Evolutionary conservation across 257 asterid species (phyloP), one percentile per base, ranked within the genome.

Genomic region (Rubia yunnanensis): DNA sequence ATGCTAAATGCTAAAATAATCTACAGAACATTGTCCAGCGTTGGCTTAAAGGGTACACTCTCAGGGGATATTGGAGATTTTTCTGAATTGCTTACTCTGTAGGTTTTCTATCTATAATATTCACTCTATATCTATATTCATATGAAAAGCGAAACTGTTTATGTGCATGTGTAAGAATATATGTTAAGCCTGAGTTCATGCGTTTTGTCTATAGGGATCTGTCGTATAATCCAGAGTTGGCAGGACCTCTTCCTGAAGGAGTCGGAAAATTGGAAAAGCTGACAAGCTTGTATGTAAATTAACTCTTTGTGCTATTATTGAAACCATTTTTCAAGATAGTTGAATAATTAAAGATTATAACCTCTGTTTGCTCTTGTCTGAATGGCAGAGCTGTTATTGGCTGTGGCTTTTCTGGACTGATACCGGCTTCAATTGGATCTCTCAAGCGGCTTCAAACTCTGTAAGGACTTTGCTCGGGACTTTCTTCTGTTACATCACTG

Each of bases 361-460:
- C 52, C 62, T 50, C 54, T 22, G 68, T 57, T 58, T 61, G 13
- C 70, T 49, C 10, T 62, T 68, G 48, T 54, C 26, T 69, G 56
- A 63, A 62, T 79, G 76, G 73, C 89, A 92, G 97, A 73, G 76
- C 80, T 59, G 84, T 89, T 7, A 80, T 82, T 52, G 96, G 96
- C 27, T 89, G 99, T 72, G 82, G 96, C 60, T 92, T 92, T 77
- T 71, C 79, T 24, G 95, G 97, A 72, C 71, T 46, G 7, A 82
- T 94, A 69, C 97, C 99, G 7, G 24, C 78, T 59, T 68, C 91
- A 14, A 84, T 94, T 39, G 99, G 99, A 72, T 79, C 86, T 63
- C 81, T 94, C 26, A 75, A 70, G 53, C 71, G 72, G 67, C 78
- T 94, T 71, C 76, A 67, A 67, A 82, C 14, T 71, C 81, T 94